Evolutionary conservation across 192 early-diverging fungal species (phyloP), one percentile per base, ranked within the genome.

Genomic region (Backusella liffmaniae): DNA sequence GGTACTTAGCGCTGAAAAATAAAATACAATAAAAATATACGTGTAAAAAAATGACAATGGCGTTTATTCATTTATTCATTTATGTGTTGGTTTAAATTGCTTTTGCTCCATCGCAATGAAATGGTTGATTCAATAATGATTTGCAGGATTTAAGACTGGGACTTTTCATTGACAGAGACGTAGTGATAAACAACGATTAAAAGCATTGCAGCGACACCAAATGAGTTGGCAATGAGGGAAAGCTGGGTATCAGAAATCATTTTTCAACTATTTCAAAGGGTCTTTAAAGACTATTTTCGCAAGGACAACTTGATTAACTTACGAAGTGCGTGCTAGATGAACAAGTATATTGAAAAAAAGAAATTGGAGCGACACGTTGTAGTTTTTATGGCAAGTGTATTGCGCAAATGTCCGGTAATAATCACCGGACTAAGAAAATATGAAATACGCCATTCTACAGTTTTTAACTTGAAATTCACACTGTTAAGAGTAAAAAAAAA

Each of bases 181-280:
- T 82, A 89, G 73, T 89, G 88, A 56, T 89, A 88, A n/a, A 83
- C 68, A 53, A 89, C 78, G 35, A 89, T 89, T 35, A 89, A 81
- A 18, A 79, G 9, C 79, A 89, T 87, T 37, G 88, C 85, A 16
- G 87, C 35, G 15, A 84, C 82, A 62, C 88, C 88, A 44, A 89
- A 78, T 51, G 80, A 74, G 73, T 89, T 89, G 56, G 88, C 88
- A 74, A 82, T 85, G 16, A 82, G 59, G 13, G 81, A 69, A 51
- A 89, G 79, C 84, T 89, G 88, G 46, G 68, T 75, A 75, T 89
- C 88, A 41, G 84, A 86, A 65, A 89, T 88, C 83, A 86, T 87
- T 8, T 53, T 65, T 29, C 21, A 9, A 26, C 18, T 21, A 8
- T 9, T 56, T 56, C 8, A 21, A 56, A 56, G n/a, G n/a, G 9